Evolutionary conservation across 495 filamentous ascomycete species (phyloP), one percentile per base, ranked within the genome.

Genomic region (Penicillium ucsense): DNA sequence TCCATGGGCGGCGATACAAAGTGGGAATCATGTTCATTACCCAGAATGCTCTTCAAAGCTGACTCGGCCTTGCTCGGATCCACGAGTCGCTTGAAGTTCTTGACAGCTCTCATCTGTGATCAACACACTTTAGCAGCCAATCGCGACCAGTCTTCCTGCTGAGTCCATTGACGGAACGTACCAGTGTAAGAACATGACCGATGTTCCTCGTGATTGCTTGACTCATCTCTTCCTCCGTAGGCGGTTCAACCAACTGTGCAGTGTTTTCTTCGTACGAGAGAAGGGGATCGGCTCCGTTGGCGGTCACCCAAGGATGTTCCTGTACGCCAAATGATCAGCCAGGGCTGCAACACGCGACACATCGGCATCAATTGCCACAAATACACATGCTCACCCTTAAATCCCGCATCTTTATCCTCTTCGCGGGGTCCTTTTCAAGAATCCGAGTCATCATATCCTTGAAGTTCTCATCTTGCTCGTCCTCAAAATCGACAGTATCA

Each of bases 261-360:
- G 85, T 94, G 57, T 98, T 98, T 62, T 97, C 91, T 43, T 89
- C 81, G 28, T 75, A 74, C 27, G 89, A 74, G 32, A 98, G 74
- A 9, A 98, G 68, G 47, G 83, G 83, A 64, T 98, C 92, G 31
- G 73, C 73, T 27, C 89, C 91, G 37, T 76, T 66, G 54, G 80
- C 85, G 5, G 92, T 98, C 7, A 97, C 90, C 92, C 92, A 98
- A 4, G 88, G 83, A 61, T 98, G 92, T 58, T 87, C 77, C 91
- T 95, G 54, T 10, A 44, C 35, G 11, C 6, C 30, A 39, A 32
- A 35, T 10, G 20, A 5, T 61, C 32, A 51, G 53, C 44, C 43
- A 35, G 34, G 34, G 34, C 7, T 7, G 7, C 34, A 10, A 10
- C 1, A 35, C 7, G 1, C 34, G 7, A 20, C 20, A 20, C 20